These are phyloP conservation scores for Sclerotinia nivalis DNA, from an alignment of 2,329 filamentous ascomycete genomes.

Conservation along the genomic window DNA sequence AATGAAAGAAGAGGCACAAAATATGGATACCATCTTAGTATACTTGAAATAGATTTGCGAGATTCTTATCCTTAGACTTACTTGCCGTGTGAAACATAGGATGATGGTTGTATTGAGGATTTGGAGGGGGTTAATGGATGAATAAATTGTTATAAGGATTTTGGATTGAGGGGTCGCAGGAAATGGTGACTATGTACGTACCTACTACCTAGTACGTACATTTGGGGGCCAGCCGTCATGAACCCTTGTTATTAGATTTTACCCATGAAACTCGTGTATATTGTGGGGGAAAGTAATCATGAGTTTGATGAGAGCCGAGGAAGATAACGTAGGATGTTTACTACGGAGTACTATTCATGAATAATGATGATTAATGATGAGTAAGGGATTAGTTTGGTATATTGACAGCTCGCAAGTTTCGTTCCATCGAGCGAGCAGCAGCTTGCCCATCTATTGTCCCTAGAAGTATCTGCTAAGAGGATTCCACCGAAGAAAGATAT, in stretches of 20 bases:
- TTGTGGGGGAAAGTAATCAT: background rate
- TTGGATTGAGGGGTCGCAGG: background rate
- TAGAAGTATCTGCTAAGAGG: background rate
- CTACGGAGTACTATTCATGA: background rate
- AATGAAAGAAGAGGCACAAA: background rate
- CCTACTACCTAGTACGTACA: background rate
- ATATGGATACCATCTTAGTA: background rate
- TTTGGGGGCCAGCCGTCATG: background rate
- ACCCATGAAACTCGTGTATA: background rate
- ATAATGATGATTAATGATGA: background rate
- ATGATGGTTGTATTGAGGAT: background rate
- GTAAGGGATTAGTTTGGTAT: background rate
- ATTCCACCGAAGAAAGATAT: background rate
- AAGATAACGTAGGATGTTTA: background rate
- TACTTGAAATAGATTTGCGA: background rate
- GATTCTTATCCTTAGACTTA: background rate
- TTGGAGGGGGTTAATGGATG: background rate
- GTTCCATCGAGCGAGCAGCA: background rate
- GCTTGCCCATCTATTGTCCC: background rate
- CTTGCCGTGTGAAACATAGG: background rate
- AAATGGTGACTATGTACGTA: slow-evolving; percentile 1
- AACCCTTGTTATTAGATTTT: background rate
- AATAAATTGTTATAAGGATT: background rate
- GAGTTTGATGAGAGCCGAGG: background rate
- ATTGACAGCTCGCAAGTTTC: background rate